Evolutionary conservation across 805 yeast species (phyloP).

Genomic region (Candida insectalens): DNA sequence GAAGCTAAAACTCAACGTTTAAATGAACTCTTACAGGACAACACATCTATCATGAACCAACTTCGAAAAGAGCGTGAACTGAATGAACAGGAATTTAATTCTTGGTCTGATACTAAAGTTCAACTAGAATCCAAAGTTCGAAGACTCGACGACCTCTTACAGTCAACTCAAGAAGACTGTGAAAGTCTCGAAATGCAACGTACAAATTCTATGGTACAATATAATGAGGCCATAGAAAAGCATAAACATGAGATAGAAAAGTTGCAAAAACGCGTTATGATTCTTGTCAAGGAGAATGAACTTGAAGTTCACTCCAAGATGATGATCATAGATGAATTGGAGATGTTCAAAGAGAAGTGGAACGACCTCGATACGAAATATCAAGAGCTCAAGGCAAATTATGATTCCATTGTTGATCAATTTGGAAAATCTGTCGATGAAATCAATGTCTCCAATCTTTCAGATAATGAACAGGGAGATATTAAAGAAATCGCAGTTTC

Average conservation of each 20-base stretch:
- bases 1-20: conserved; percentile 16
- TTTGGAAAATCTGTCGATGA: conserved; percentile 5
- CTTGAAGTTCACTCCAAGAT: conserved; percentile 43
- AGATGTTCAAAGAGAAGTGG: conserved; percentile 31
- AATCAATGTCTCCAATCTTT: neutral
- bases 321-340: conserved; percentile 45
- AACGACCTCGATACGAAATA: conserved; percentile 19
- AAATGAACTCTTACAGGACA: conserved; percentile 20
- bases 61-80: conserved; percentile 20
- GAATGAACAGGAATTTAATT: conserved; percentile 21
- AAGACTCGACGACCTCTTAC: conserved; percentile 12
- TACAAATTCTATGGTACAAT: neutral
- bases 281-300: conserved; percentile 40
- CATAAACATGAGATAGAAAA: conserved; percentile 14
- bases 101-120: conserved; percentile 19
- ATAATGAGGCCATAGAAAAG: neutral
- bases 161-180: conserved; percentile 8
- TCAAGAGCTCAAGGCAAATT: conserved; percentile 19
- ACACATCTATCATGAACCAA: conserved; percentile 13
- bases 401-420: conserved; percentile 20
- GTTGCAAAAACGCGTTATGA: conserved; percentile 21
- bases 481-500: neutral
- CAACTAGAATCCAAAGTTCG: conserved; percentile 19
- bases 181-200: conserved; percentile 8
- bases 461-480: neutral